Evolutionary conservation across 495 filamentous ascomycete species (phyloP), one percentile per base, ranked within the genome.

Genomic region (Penicillium cinerascens): DNA sequence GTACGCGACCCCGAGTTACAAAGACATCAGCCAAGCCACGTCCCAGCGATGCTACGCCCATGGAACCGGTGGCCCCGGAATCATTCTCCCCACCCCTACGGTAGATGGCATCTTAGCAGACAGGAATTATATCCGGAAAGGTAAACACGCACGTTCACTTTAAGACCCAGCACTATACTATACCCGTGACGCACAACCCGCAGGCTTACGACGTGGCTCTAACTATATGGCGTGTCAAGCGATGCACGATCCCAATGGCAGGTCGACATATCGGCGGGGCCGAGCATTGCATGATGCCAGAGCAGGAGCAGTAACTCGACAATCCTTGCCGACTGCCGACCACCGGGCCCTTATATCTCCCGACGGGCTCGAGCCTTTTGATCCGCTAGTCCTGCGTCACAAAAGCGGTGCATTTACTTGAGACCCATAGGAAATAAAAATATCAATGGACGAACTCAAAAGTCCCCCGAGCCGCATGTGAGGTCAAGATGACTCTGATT

Each of bases 281-380:
- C 36, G 26, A 43, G 41, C 36, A 49, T 54, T 8, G 21, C 21
- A 11, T 44, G 42, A 51, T 55, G 51, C 26, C 10, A 16, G 20
- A 22, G n/a, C n/a, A n/a, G n/a, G 16, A 44, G 5, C 7, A 4
- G 17, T 20, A 25, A 42, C 18, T 37, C 27, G 21, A 36, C 5
- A 10, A n/a, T n/a, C n/a, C 26, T 44, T 50, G 21, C 46, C 42
- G 53, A 56, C 40, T 36, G 42, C 41, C 47, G 47, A 47, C 23
- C 27, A 33, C 11, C n/a, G n/a, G n/a, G n/a, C n/a, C n/a, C n/a
- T n/a, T n/a, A n/a, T n/a, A n/a, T n/a, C n/a, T n/a, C n/a, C n/a
- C n/a, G n/a, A n/a, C n/a, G n/a, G n/a, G n/a, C n/a, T n/a, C n/a
- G n/a, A n/a, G n/a, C n/a, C n/a, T n/a, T n/a, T n/a, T n/a, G n/a